Evolutionary conservation across 2,329 filamentous ascomycete species (phyloP).

Genomic region (Aaosphaeria pasadenensis): DNA sequence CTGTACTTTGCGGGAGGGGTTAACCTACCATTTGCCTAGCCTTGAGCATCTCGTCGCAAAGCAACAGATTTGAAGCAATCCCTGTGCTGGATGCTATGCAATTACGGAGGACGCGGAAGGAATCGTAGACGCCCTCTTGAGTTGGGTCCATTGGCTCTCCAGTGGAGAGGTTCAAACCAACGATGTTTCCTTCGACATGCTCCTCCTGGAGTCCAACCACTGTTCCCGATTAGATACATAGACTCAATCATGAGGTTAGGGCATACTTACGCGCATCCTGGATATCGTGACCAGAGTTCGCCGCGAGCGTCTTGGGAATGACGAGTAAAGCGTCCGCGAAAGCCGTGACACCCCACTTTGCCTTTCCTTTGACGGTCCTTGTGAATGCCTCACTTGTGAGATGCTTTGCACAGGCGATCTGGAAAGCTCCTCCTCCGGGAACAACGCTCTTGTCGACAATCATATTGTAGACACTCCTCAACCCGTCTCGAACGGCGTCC

Average conservation of each 20-base stretch:
- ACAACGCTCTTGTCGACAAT: conserved; percentile 98
- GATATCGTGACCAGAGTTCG: conserved; percentile 93
- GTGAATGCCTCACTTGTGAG: conserved; percentile 82
- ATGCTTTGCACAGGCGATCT: conserved; percentile 86
- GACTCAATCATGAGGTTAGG: neutral
- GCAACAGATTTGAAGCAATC: conserved; percentile 89
- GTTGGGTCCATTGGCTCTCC: conserved; percentile 95
- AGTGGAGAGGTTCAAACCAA: conserved; percentile 81
- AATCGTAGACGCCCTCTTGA: conserved; percentile 90
- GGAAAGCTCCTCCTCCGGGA: conserved; percentile 91
- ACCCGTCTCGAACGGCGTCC: conserved; percentile 90
- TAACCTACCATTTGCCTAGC: conserved; percentile 79
- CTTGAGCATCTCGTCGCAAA: conserved; percentile 97
- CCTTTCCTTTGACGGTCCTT: conserved; percentile 95
- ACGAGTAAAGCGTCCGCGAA: conserved; percentile 93
- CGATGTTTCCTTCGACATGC: conserved; percentile 75
- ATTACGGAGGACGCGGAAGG: conserved; percentile 91
- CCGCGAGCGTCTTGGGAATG: conserved; percentile 95
- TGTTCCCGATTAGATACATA: conserved; percentile 35
- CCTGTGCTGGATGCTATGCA: conserved; percentile 90
- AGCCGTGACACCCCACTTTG: conserved; percentile 90
- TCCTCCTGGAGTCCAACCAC: conserved; percentile 88
- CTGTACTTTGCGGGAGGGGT: neutral
- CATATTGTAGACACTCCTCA: conserved; percentile 98
- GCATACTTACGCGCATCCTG: conserved; percentile 79